Evolutionary conservation across 1,284 basidiomycete genomes (phyloP), one percentile per base, ranked within the genome.

Genomic region (Malassezia yamatoensis): DNA sequence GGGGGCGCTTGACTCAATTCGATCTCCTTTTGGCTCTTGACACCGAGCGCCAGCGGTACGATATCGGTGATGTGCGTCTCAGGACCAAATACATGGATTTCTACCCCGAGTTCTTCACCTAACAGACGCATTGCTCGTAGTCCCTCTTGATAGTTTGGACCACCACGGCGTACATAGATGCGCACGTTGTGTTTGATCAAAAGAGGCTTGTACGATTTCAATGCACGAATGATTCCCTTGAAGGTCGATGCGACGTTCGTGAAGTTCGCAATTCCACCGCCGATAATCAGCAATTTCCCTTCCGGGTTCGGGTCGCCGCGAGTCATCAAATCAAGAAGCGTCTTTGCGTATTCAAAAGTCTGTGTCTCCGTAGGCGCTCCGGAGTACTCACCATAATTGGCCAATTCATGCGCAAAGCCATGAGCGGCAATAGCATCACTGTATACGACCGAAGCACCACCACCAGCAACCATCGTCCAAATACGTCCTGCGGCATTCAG

Each of bases 221-320:
- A 82, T 18, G 93, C 93, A 59, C 85, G 88, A 77, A 98, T 96
- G 81, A 96, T 98, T 66, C 93, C 93, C 82, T 96, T 96, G 86
- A 98, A 98, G 62, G 93, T 98, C 15, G 93, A 86, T 39, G 93
- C 93, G 67, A 98, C 91, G 77, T 98, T 96, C 76, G 91, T 96
- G 80, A 98, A 98, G 84, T 98, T 98, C 80, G 93, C 93, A 66
- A 96, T 96, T 80, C 93, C 93, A 80, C 94, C 94, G 78, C 93
- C 94, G 65, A 98, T 96, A 82, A 98, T 96, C 77, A 98, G 87
- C 74, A 98, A 84, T 80, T 98, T 98, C 80, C 93, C 93, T 49
- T 72, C 42, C 11, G 64, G 54, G 65, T 71, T 65, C 59, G 67
- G 64, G 38, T 66, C 65, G 49, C 70, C 72, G 20, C 93, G 90